Evolutionary conservation across 2,329 filamentous ascomycete genomes (phyloP), one percentile per base, ranked within the genome.

Genomic region (Cladophialophora exuberans): DNA sequence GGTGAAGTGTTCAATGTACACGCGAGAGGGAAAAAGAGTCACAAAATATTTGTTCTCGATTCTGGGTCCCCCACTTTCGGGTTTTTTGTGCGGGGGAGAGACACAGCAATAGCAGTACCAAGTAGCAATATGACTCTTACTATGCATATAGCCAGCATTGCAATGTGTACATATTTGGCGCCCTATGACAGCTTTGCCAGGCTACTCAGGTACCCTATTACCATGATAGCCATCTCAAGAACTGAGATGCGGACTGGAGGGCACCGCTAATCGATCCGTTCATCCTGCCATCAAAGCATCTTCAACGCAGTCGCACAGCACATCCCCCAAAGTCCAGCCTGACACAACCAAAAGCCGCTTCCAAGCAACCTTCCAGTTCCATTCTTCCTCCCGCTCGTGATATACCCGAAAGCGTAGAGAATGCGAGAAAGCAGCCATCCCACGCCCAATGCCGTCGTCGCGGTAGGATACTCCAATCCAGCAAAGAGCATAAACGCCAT

Each of bases 401-500:
- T 69, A 49, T 78, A 78, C n/a, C 75, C 75, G 43, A 73, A 72
- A 50, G 75, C 61, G 64, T 79, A 86, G 17, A 82, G 49, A 0
- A 74, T 62, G 26, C 82, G 71, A 56, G 73, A 75, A 6, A 80
- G 65, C 6, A 76, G 70, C 83, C 83, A 86, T 2, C 68, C 66
- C 0, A 68, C 68, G 6, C 80, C 79, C 43, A 82, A 57, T 3
- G 68, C 69, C 0, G 77, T 70, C 2, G 77, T 70, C 3, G 75
- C 68, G 23, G 73, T 64, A 0, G 83, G 83, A 66, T 78, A 83
- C 57, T 72, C 72, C 50, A 85, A 62, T 2, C 83, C 83, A 0
- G 78, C 74, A 50, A 84, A 73, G 15, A 85, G 70, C 64, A 81
- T 73, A 43, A 74, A 74, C 22, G 77, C 70, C 41, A 83, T 74